Evolutionary conservation across 805 yeast genomes (phyloP), one percentile per base, ranked within the genome.

Genomic region (Metschnikowia peoriensis): DNA sequence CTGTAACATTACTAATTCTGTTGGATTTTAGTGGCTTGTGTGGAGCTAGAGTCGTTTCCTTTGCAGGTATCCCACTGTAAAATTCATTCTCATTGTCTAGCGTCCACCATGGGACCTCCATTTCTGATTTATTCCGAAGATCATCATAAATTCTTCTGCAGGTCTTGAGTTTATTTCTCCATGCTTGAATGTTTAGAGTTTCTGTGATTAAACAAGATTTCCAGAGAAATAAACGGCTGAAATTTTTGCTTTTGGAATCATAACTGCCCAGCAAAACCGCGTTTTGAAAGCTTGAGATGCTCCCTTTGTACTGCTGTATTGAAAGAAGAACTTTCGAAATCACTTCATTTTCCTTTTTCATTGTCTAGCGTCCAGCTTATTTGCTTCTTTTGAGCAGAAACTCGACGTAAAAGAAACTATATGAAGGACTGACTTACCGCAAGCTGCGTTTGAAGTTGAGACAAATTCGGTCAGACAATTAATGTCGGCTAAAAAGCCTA

Each of bases 91-190:
- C 78, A 1, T 38, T n/a, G 9, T 61, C 69, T 10, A 75, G 59
- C 12, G 51, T 50, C 59, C 63, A 63, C 79, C 79, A 75, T 15
- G 79, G 79, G 2, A 71, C 59, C 5, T 51, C 55, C 70, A 72
- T 63, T 38, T 72, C 72, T 12, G 59, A 52, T 11, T 63, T 54
- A 39, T 57, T 62, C 32, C 59, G 50, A 11, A 75, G 62, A 53
- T 72, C 69, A 50, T 69, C 72, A 49, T 67, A 75, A 1, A 73
- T 67, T 10, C 66, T 65, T 29, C 79, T 55, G 14, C 71, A 58
- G 28, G 62, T 64, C 38, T 52, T 52, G n/a, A 75, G 61, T 44
- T 61, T 59, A 9, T 58, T 51, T 10, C 60, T 65, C 78, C 79
- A 75, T 6, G 53, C 45, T 35, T 64, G 67, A 43, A 72, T 67